These are phyloP conservation scores for Smittium culicis DNA, from an alignment of 371 early-diverging fungal genomes.

Conservation along the genomic window DNA sequence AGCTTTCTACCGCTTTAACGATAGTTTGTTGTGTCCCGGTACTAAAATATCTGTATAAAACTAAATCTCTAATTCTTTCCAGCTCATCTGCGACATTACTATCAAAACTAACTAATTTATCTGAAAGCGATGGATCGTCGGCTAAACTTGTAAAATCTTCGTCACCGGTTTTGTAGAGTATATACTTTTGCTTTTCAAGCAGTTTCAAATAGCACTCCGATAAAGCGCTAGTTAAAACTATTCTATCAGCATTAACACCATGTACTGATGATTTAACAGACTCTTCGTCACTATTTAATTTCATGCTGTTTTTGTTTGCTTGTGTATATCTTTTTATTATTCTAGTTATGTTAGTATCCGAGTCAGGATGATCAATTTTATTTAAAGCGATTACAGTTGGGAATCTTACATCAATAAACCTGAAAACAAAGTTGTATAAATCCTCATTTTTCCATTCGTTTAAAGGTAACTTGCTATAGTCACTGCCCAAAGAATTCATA, in stretches of 20 bases:
- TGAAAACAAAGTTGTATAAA: constrained; percentile 40
- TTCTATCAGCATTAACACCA: constrained; percentile 32
- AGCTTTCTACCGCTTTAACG: constrained; percentile 40
- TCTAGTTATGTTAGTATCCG: constrained; percentile 60
- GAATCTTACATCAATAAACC: constrained; percentile 58
- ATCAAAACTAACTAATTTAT: constrained; percentile 41
- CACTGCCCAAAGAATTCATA: constrained; percentile 38
- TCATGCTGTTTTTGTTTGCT: constrained; percentile 22
- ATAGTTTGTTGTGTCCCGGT: constrained; percentile 59
- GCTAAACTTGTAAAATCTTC: constrained; percentile 42
- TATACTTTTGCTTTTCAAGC: constrained; percentile 48
- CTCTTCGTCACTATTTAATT: neutral
- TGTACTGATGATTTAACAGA: constrained; percentile 6
- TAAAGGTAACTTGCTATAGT: constrained; percentile 33
- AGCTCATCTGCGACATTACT: constrained; percentile 47
- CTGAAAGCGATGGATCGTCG: constrained; percentile 18
- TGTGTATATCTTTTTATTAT: constrained; percentile 52
- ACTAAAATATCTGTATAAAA: constrained; percentile 59
- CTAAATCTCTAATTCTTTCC: constrained; percentile 64
- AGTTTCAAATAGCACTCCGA: constrained; percentile 60
- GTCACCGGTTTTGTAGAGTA: constrained; percentile 48
- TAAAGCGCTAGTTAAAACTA: constrained; percentile 59
- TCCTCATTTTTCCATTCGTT: constrained; percentile 47
- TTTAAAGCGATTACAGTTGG: constrained; percentile 68
- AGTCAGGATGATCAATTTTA: constrained; percentile 67